These are phyloP conservation scores for Cyberlindnera nakhonratchasimensis DNA, from an alignment of 805 yeast genomes.

Conservation along the genomic window DNA sequence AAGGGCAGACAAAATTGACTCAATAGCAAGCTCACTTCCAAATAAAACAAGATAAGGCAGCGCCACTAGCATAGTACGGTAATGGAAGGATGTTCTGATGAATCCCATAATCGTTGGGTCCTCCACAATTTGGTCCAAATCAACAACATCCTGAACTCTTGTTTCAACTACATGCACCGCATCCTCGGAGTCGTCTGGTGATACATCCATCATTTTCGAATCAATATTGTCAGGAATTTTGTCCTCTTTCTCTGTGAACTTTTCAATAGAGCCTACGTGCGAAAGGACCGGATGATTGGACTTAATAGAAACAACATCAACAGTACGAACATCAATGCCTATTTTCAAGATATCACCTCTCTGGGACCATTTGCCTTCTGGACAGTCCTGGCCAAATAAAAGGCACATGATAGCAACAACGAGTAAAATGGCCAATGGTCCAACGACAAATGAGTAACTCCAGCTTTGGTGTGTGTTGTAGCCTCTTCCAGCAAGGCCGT, in stretches of 20 bases:
- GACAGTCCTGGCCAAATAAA: conserved; percentile 33
- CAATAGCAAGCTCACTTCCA: conserved; percentile 33
- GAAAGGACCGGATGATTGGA: conserved; percentile 15
- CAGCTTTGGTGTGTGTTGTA: conserved; percentile 27
- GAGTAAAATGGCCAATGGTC: conserved; percentile 31
- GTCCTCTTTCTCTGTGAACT: conserved; percentile 1
- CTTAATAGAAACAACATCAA: conserved; percentile 24
- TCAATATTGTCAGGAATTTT: conserved; percentile 8
- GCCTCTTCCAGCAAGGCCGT: conserved; percentile 20
- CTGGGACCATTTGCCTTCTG: conserved; percentile 34
- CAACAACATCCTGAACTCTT: conserved; percentile 20
- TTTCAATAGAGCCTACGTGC: not conserved
- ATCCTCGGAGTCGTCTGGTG: conserved; percentile 2
- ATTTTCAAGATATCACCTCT: conserved; percentile 28
- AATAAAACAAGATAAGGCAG: conserved; percentile 29
- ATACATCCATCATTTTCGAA: conserved; percentile 3
- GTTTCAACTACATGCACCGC: conserved; percentile 16
- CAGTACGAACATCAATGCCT: conserved; percentile 27
- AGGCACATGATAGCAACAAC: conserved; percentile 27
- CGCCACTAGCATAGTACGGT: conserved; percentile 30
- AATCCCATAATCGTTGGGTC: conserved; percentile 23
- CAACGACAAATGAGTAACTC: conserved; percentile 29
- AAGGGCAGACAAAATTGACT: conserved; percentile 26
- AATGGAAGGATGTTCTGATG: conserved; percentile 22
- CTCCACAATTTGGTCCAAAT: conserved; percentile 27